These are phyloP conservation scores for Trichophyton equinum DNA, from an alignment of 2,329 filamentous ascomycete genomes.

Conservation along the genomic window DNA sequence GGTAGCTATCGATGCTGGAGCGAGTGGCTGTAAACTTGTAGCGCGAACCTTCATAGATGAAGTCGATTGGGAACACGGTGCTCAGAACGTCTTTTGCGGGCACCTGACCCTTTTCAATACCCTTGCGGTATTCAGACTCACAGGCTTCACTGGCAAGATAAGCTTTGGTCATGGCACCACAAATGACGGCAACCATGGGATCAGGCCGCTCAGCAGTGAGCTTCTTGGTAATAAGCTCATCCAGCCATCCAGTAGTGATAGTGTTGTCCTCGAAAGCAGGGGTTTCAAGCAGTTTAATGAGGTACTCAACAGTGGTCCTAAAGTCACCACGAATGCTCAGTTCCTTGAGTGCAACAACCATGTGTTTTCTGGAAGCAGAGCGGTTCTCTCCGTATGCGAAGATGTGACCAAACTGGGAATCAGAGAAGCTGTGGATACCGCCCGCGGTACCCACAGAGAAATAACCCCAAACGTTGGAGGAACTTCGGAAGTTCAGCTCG, in stretches of 20 bases:
- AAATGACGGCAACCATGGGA: slow-evolving; percentile 83
- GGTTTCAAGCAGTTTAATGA: slow-evolving; percentile 97
- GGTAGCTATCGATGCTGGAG: slow-evolving; percentile 85
- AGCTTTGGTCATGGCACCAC: slow-evolving; percentile 87
- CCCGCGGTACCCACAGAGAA: slow-evolving; percentile 96
- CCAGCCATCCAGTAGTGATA: slow-evolving; percentile 96
- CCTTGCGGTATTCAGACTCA: slow-evolving; percentile 72
- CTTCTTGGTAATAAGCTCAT: slow-evolving; percentile 96
- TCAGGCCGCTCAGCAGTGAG: slow-evolving; percentile 93
- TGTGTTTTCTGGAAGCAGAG: slow-evolving; percentile 91
- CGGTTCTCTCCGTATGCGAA: slow-evolving; percentile 98
- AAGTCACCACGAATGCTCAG: slow-evolving; percentile 99
- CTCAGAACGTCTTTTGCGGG: slow-evolving; percentile 93
- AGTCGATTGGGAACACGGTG: slow-evolving; percentile 94
- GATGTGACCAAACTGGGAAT: slow-evolving; percentile 98
- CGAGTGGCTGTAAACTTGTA: slow-evolving; percentile 98
- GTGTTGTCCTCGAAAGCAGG: slow-evolving; percentile 98
- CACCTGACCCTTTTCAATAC: slow-evolving; percentile 93
- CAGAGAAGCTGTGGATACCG: slow-evolving; percentile 98
- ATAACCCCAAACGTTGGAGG: slow-evolving; percentile 99
- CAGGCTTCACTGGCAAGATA: slow-evolving; percentile 87
- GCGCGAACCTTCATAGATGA: slow-evolving; percentile 91
- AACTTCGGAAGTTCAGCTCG: slow-evolving; percentile 96
- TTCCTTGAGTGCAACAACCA: slow-evolving; percentile 97
- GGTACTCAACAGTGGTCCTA: slow-evolving; percentile 93